Evolutionary conservation across 2,329 filamentous ascomycete genomes (phyloP).

Genomic region (Cyphellophora europaea): DNA sequence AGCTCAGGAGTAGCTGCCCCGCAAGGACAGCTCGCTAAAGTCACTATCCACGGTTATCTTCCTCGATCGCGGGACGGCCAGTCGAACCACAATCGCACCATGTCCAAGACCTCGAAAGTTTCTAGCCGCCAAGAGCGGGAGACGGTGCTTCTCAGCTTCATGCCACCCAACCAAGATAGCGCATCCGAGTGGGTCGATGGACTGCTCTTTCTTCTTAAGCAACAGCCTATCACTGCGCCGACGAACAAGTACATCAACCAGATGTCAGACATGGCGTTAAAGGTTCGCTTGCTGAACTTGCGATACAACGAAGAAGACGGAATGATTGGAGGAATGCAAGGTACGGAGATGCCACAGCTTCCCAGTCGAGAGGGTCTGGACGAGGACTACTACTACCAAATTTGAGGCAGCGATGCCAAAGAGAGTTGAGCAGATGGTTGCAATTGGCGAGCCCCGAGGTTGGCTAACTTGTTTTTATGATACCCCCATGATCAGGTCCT

Average conservation of each 20-base stretch:
- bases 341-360: conserved; percentile 52
- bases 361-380: conserved; percentile 78
- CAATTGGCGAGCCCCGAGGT: no score
- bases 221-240: conserved; percentile 93
- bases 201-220: conserved; percentile 85
- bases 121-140: conserved; percentile 44
- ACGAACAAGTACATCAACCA: conserved; percentile 82
- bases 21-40: conserved; percentile 24
- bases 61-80: conserved; percentile 20
- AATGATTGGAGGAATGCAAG: conserved; percentile 47
- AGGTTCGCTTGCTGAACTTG: conserved; percentile 86
- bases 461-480: no score
- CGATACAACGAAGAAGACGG: conserved; percentile 71
- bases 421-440: no score
- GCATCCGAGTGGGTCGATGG: conserved; percentile 97
- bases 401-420: conserved; percentile 10
- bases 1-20: conserved; percentile 11
- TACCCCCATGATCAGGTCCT: no score
- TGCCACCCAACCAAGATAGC: conserved; percentile 68
- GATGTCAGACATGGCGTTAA: conserved; percentile 82
- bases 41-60: conserved; percentile 62
- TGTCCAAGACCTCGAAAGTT: conserved; percentile 21
- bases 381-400: conserved; percentile 86
- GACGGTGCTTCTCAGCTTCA: conserved; percentile 68
- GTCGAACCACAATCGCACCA: conserved; percentile 21